Evolutionary conservation across 208 protist genomes (phyloP).

Genomic region (Balamuthia mandrillaris): DNA sequence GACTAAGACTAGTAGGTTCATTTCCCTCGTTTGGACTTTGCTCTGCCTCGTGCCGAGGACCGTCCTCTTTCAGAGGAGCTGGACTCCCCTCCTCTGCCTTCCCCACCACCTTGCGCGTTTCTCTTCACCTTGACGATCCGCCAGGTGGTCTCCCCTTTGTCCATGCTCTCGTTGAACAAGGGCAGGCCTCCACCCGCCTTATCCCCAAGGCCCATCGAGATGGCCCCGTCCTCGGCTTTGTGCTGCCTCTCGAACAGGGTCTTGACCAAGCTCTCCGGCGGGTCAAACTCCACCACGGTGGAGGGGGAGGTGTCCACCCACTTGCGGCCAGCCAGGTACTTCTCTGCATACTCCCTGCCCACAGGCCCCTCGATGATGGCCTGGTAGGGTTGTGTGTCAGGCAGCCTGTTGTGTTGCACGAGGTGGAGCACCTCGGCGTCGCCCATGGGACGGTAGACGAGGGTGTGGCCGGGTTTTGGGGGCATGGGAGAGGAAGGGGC

Average conservation of each 20-base stretch:
- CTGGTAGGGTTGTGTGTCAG: slow-evolving; percentile 59
- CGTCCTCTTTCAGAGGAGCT: too few species aligned
- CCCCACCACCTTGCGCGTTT: background rate
- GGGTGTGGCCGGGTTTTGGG: background rate
- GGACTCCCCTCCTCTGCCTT: background rate
- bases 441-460: slow-evolving; percentile 61
- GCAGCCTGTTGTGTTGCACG: slow-evolving; percentile 32
- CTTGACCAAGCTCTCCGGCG: slow-evolving; percentile 30
- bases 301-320: slow-evolving; percentile 52
- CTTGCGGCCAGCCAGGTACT: slow-evolving; percentile 58
- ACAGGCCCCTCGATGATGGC: slow-evolving; percentile 54
- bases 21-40: too few species aligned
- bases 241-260: slow-evolving; percentile 39
- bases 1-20: too few species aligned
- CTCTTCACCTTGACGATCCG: slow-evolving; percentile 56
- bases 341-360: slow-evolving; percentile 44
- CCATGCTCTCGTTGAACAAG: slow-evolving; percentile 54
- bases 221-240: slow-evolving; percentile 58
- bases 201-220: slow-evolving; percentile 58
- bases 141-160: slow-evolving; percentile 6
- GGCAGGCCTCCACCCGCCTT: slow-evolving; percentile 46
- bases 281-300: slow-evolving; percentile 59
- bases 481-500: background rate
- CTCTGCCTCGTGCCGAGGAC: too few species aligned
- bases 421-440: slow-evolving; percentile 47